Percentiles rank a stretch among this genome's conserved stretches.
Evolutionary conservation across 2,329 filamentous ascomycete species (phyloP).

Genomic region (Penicillium sp.): DNA sequence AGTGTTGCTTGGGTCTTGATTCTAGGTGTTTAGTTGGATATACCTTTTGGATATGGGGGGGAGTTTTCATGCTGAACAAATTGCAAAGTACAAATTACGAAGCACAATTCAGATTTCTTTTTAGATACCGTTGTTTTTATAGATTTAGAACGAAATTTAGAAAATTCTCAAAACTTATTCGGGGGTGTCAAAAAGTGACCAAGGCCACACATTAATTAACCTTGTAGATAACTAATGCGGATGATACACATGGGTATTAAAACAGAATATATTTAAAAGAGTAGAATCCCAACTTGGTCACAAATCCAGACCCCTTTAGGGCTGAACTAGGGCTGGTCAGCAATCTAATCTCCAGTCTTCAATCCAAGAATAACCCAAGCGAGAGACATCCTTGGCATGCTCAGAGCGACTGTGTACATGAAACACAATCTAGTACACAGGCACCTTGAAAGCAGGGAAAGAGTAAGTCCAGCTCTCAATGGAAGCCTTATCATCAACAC

Average conservation of each 20-base stretch:
- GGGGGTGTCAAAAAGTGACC: background rate
- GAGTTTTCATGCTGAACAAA: constrained; percentile 6
- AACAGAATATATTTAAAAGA: background rate
- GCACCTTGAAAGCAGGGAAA: constrained; percentile 41
- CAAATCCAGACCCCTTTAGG: background rate
- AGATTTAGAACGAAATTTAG: background rate
- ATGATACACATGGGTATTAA: background rate
- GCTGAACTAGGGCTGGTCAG: background rate
- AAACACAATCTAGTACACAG: constrained; percentile 33
- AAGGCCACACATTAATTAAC: background rate
- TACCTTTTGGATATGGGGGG: constrained; percentile 4
- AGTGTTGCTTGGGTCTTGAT: background rate
- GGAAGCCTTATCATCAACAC: constrained; percentile 40
- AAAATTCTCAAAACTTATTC: background rate
- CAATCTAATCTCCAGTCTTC: background rate
- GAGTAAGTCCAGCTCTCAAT: constrained; percentile 43
- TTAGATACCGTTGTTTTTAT: background rate
- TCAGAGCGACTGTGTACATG: background rate
- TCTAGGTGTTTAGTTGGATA: constrained; percentile 9
- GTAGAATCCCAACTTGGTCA: background rate
- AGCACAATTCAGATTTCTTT: background rate
- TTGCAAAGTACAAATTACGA: constrained; percentile 3
- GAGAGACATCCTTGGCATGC: background rate
- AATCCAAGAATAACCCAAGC: background rate
- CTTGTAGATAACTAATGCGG: background rate